Evolutionary conservation across 225 moss, liverwort and hornwort genomes (phyloP), one percentile per base, ranked within the genome.

Genomic region (Polytrichum formosum): DNA sequence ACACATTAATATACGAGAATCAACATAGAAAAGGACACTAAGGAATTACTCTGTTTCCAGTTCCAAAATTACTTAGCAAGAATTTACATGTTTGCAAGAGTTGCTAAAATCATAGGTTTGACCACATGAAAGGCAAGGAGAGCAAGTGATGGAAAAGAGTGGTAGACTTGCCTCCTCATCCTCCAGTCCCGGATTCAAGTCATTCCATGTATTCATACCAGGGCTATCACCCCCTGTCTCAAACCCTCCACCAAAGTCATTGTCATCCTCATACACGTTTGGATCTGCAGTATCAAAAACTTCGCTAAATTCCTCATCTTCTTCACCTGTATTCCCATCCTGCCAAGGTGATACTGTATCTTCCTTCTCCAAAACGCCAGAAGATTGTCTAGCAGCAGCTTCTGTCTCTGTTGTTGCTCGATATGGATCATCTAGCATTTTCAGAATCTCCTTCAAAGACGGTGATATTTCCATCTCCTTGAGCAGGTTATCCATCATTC

Each of bases 401-500:
- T 94, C 94, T 67, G 82, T 87, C 84, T 88, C 78, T 23, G 89
- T 77, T 69, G 82, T 82, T 54, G 85, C 80, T 72, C 98, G 82
- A 77, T 78, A 82, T 61, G 98, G 98, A 82, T 98, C 98, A 77
- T 76, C 78, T 46, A 98, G 55, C 77, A 92, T 78, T 70, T 87
- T 94, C 20, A 91, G 71, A 35, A 98, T 98, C 73, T 90, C 92
- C 59, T 70, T 82, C 55, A 98, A 76, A 65, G 90, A 85, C 16
- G 98, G 98, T 26, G 94, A 91, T 31, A 98, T 89, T 68, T 92
- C 92, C 2, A 63, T 81, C 81, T 85, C 93, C 66, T 85, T 68
- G 37, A 62, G 68, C 56, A 91, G 65, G 29, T 55, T 78, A 76
- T 90, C 83, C 83, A 91, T 67, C 94, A 94, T 88, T 61, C 55